Conservation (phyloP, 1,284 basidiomycete genomes). For the Leucoagaricus sp. region DNA sequence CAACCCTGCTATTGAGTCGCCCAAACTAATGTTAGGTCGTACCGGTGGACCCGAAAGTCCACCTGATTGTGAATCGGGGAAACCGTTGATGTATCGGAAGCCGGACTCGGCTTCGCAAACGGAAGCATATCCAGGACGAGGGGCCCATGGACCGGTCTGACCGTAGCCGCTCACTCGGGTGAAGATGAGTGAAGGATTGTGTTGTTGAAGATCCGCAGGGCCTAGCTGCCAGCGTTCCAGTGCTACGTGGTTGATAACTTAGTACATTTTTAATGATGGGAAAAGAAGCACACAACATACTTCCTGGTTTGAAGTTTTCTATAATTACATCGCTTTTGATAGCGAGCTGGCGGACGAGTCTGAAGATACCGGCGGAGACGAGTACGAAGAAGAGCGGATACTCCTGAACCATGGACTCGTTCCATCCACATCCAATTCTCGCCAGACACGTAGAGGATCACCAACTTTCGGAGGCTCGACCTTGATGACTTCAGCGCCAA, state of each 20-base stretch:
- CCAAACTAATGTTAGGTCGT: conserved; percentile 69
- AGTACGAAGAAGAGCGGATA: conserved; percentile 30
- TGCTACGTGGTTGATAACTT: conserved; percentile 36
- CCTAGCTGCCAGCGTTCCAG: conserved; percentile 71
- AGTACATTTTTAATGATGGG: conserved; percentile 8
- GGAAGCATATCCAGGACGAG: conserved; percentile 67
- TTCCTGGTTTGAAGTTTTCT: conserved; percentile 76
- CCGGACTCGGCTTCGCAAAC: conserved; percentile 76
- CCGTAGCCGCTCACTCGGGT: conserved; percentile 75
- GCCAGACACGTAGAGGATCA: conserved; percentile 70
- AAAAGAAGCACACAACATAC: conserved; percentile 38
- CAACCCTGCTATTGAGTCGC: conserved; percentile 69
- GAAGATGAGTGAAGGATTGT: conserved; percentile 67
- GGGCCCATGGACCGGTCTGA: conserved; percentile 71
- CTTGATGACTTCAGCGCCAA: conserved; percentile 72
- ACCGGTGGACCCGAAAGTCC: conserved; percentile 61
- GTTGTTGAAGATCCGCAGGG: conserved; percentile 52
- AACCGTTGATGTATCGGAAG: conserved; percentile 71
- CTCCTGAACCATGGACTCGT: conserved; percentile 75
- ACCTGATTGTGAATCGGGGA: conserved; percentile 53
- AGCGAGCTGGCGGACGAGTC: conserved; percentile 63
- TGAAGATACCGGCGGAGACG: conserved; percentile 24
- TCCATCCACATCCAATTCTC: conserved; percentile 69
- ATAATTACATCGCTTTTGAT: conserved; percentile 62
- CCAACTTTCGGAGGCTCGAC: conserved; percentile 62